Evolutionary conservation across 2,329 filamentous ascomycete genomes (phyloP), one percentile per base, ranked within the genome.

Genomic region (Colletotrichum sp.): DNA sequence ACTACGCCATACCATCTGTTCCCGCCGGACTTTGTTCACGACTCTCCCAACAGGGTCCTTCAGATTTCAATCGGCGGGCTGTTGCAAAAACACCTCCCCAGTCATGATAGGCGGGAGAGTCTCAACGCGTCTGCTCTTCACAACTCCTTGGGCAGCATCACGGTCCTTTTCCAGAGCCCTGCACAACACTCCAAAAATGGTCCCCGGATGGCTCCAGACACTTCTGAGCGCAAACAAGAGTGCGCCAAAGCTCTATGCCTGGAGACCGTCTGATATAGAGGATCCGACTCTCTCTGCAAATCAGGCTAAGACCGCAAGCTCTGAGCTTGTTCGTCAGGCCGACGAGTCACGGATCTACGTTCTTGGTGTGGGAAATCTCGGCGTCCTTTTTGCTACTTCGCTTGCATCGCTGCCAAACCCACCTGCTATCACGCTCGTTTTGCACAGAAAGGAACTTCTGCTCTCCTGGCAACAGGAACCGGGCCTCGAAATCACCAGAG

Each of bases 321-420:
- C 26, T 26, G 43, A 21, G 8, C 16, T 10, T 30, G 10, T 18
- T 32, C 18, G 21, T 18, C 26, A 34, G n/a, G 61, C 21, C 26
- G 58, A 28, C 55, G 32, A 38, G 61, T 43, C 3, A 52, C 89
- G 93, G 38, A 93, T 98, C 77, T 92, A 97, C 81, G 89, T 98
- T 64, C 86, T 98, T 5, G 96, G 96, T 13, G 82, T 94, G 13
- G 96, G 96, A 43, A 98, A 95, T 81, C 88, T 98, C 15, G 96
- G 96, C 16, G 92, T 92, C 58, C 91, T 98, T 30, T 92, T 96
- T 78, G 95, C 96, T 30, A 93, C 93, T 81, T 91, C 92, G 26
- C 87, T 98, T 13, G 90, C 92, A 26, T 88, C 90, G 24, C 86
- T 92, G 10, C 80, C 84, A 1, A 84, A 90, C 24, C 89, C 90